Conservation (phyloP, 83 land plant genomes). For the Isoetes engelmannii region DNA sequence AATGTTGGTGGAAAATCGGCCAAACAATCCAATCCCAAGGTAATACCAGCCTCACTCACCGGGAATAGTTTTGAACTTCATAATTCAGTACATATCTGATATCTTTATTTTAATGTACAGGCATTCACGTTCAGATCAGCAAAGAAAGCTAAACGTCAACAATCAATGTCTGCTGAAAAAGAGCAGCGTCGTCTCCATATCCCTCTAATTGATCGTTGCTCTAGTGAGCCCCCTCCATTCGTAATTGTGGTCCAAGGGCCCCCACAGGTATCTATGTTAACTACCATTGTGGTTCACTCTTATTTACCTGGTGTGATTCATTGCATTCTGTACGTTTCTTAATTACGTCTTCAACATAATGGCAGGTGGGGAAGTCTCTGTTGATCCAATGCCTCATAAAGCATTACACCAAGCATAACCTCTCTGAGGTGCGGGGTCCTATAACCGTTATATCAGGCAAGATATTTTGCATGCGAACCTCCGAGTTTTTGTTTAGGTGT, state of each 20-base stretch:
- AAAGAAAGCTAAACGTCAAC: slow-evolving; percentile 77
- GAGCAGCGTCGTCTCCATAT: slow-evolving; percentile 90
- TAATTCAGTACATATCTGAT: neutral
- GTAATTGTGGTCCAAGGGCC: slow-evolving; percentile 98
- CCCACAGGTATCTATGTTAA: slow-evolving; percentile 54
- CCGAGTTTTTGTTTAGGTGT: neutral
- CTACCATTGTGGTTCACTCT: neutral
- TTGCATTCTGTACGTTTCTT: neutral
- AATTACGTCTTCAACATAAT: neutral
- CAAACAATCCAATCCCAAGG: slow-evolving; percentile 25
- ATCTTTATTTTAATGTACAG: slow-evolving; percentile 26
- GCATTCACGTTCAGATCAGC: slow-evolving; percentile 88
- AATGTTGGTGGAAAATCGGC: slow-evolving; percentile 22
- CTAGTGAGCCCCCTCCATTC: slow-evolving; percentile 87
- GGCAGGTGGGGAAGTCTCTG: slow-evolving; percentile 94
- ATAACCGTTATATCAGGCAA: slow-evolving; percentile 91
- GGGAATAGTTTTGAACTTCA: neutral
- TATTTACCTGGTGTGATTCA: neutral
- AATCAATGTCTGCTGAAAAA: slow-evolving; percentile 71
- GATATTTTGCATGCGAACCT: neutral
- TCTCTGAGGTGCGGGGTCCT: slow-evolving; percentile 89
- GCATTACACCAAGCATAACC: slow-evolving; percentile 90
- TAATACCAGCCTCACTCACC: neutral
- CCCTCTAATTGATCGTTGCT: slow-evolving; percentile 66
- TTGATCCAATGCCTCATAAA: slow-evolving; percentile 84